Base-by-base conservation (phyloP, 352 stramenopile genomes). In the Pythium dissimile region DNA sequence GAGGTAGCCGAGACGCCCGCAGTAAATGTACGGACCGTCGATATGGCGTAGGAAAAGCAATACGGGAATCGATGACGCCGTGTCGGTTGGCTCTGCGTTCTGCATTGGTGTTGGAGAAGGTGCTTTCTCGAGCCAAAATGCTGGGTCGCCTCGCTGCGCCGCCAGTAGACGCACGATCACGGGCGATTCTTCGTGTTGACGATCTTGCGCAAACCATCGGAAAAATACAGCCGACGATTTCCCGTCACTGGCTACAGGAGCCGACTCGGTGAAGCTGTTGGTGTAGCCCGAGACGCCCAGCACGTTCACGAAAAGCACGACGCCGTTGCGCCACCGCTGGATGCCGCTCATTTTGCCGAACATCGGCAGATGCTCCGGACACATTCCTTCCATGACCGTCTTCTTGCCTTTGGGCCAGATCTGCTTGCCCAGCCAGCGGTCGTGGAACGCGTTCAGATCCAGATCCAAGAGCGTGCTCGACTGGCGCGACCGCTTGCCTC, bases 11-110 rank as follows among this genome's bases (percentile, higher is more conserved):
- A 88, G 49, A 8, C 67, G 75, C 0, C 80, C 80, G 38, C 75
- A 86, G 60, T 89, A 89, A 27, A 89, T 73, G 69, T 89, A 88
- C 11, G 80, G 71, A 0, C 73, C 72, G 34, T 79, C 61, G 0
- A 69, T 56, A n/a, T 85, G 66, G 27, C 72, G 69, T 15, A 87
- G 45, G 45, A 89, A 88, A 5, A 88, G 62, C 8, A 86, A 44
- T 48, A 88, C 59, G 1, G 69, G 75, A 2, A 70, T 38, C 11
- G 5, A 15, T 34, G 28, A 4, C 16, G 38, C 27, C 6, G 3
- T 18, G 2, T 15, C 18, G 5, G 43, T 26, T 20, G 54, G 26
- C 23, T 52, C 48, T 13, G n/a, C n/a, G n/a, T n/a, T n/a, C n/a
- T n/a, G n/a, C n/a, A n/a, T n/a, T n/a, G 39, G 13, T 27, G 38